phyloP scores from a whole-genome alignment of 2,329 filamentous ascomycete species.

The Parasarocladium wereldwijsianum region DNA sequence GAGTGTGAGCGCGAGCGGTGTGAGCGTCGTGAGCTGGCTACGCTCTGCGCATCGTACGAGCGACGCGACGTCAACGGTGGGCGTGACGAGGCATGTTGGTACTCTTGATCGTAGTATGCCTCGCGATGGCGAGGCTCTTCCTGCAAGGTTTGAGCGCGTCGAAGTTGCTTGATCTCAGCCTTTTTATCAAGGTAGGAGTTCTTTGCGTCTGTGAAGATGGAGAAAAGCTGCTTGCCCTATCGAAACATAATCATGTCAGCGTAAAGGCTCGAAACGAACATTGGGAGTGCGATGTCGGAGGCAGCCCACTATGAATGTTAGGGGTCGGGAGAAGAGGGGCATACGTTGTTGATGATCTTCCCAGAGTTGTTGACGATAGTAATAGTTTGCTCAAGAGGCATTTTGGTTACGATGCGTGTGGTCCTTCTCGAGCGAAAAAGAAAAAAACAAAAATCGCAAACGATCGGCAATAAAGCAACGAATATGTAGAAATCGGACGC shows the following conservation, averaged over 20 bases:
- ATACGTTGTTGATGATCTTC: constrained; percentile 67
- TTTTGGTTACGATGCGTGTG: constrained; percentile 7
- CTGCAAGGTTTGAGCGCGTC: constrained; percentile 47
- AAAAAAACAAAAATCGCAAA: too few species aligned
- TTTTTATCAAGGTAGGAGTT: constrained; percentile 80
- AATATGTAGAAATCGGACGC: too few species aligned
- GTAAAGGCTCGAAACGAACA: too few species aligned
- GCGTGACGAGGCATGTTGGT: constrained; percentile 14
- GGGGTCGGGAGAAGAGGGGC: constrained; percentile 15
- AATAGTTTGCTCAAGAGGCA: constrained; percentile 45
- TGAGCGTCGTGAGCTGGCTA: constrained; percentile 27
- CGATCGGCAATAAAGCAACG: too few species aligned
- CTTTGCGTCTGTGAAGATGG: constrained; percentile 85
- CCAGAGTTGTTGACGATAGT: constrained; percentile 72
- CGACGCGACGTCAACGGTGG: constrained; percentile 5
- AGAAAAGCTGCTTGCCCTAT: constrained; percentile 78
- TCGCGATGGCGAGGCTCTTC: constrained; percentile 8
- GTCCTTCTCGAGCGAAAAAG: not conserved
- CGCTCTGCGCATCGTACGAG: constrained; percentile 15
- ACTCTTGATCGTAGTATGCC: constrained; percentile 16
- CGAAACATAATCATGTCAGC: not conserved
- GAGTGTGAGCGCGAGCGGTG: constrained; percentile 23
- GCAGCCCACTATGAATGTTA: too few species aligned
- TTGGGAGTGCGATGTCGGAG: too few species aligned
- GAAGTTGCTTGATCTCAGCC: constrained; percentile 38